Evolutionary conservation across 306 rosid genomes (phyloP), one percentile per base, ranked within the genome.

Genomic region (Rubus idaeus): DNA sequence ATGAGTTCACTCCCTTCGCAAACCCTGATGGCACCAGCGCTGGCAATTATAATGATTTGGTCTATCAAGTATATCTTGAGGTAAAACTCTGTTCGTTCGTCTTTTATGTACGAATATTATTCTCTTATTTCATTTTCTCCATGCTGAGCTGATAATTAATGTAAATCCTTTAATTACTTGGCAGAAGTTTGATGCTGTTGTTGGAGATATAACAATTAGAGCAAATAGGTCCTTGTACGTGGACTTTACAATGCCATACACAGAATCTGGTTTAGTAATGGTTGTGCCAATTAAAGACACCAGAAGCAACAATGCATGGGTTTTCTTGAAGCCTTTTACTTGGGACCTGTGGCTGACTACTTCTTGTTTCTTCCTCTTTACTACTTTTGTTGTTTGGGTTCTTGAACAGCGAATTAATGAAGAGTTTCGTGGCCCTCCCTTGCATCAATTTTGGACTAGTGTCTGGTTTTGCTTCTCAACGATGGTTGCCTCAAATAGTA

Each of bases 221-320:
- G 82, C 84, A 4, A 74, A 80, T 5, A 70, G 89, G 26, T 76
- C 86, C 0, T 0, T 3, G 10, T 78, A 60, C 18, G 81, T 89
- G 44, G 90, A 88, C 44, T 88, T 81, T 69, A 88, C 88, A 9
- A 14, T 82, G 53, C 92, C 92, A 1, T 84, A 67, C 57, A 78
- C 86, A 0, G 81, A 82, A 68, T 71, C 79, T 0, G 87, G 85
- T 0, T 75, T 76, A 3, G 45, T 52, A 11, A 71, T 86, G 73
- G 66, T 84, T 5, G 85, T 88, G 66, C 88, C 83, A 8, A 57
- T 78, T 3, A 64, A 20, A 70, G 50, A 51, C 10, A 63, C 16
- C 23, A 65, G 1, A n/a, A 77, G 62, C 16, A 62, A 63, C 16
- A 73, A 66, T 3, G 79, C 77, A 5, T 83, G 83, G 91, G 81